These are phyloP conservation scores for Sabuloglossum arenarium DNA, from an alignment of 495 filamentous ascomycete species.

Conservation along the genomic window DNA sequence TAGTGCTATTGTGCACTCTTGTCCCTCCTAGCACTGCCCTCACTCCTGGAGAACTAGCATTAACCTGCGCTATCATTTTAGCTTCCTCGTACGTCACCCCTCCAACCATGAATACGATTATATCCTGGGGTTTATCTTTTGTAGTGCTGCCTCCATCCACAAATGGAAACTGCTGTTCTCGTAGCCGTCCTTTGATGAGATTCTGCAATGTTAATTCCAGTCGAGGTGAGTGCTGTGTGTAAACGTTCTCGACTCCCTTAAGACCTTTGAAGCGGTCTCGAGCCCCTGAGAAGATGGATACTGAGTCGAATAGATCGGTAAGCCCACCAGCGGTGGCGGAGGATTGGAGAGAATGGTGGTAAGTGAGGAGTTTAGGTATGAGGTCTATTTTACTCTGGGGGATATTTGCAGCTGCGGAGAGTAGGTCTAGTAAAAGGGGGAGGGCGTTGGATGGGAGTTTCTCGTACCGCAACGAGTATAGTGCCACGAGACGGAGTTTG, in stretches of 20 bases:
- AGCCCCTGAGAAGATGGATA: conserved; percentile 78
- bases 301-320: conserved; percentile 76
- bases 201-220: conserved; percentile 77
- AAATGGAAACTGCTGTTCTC: conserved; percentile 75
- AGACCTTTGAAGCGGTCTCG: conserved; percentile 81
- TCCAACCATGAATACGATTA: conserved; percentile 83
- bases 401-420: conserved; percentile 54
- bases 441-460: conserved; percentile 63
- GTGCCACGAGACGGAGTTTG: conserved; percentile 71
- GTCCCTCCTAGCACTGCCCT: conserved; percentile 78
- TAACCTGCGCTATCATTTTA: conserved; percentile 79
- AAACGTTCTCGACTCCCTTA: conserved; percentile 95
- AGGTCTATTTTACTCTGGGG: conserved; percentile 50
- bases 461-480: conserved; percentile 84
- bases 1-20: conserved; percentile 60
- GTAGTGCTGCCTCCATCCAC: conserved; percentile 69
- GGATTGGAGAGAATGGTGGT: conserved; percentile 65
- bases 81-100: conserved; percentile 93
- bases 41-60: conserved; percentile 73
- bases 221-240: conserved; percentile 87
- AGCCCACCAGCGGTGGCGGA: conserved; percentile 44
- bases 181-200: conserved; percentile 72
- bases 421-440: conserved; percentile 64
- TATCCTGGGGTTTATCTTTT: conserved; percentile 87
- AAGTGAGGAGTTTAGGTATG: conserved; percentile 57